Conservation (phyloP, 164 flowering plant genomes). For the Vitis rupestris region DNA sequence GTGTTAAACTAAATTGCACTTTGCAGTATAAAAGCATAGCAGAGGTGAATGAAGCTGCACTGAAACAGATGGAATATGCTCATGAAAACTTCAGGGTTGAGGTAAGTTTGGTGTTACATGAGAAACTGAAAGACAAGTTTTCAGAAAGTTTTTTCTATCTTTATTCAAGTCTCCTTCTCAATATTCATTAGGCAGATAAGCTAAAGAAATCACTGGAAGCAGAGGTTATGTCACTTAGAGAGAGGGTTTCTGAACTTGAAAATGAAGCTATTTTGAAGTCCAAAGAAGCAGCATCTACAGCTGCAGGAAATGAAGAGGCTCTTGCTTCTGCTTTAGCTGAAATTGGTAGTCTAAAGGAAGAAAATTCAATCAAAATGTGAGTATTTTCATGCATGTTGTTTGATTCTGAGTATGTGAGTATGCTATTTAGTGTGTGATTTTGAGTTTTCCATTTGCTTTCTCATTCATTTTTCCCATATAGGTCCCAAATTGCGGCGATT, state of each 20-base stretch:
- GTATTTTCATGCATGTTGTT: constrained; percentile 6
- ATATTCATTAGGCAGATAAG: constrained; percentile 54
- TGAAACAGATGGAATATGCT: constrained; percentile 79
- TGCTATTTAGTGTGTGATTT: neutral
- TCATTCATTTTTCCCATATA: constrained; percentile 21
- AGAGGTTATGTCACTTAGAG: constrained; percentile 59
- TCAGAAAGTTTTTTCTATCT: neutral
- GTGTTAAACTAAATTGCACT: neutral
- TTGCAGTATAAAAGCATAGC: constrained; percentile 88
- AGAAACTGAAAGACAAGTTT: neutral
- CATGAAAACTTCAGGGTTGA: constrained; percentile 69
- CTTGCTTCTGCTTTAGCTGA: constrained; percentile 58
- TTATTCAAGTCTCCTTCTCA: neutral
- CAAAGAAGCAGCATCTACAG: constrained; percentile 54
- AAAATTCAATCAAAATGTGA: constrained; percentile 48
- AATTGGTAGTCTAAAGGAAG: constrained; percentile 57
- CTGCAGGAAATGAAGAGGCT: constrained; percentile 66
- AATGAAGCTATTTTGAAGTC: constrained; percentile 41
- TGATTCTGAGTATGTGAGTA: no score
- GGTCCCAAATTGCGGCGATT: constrained; percentile 52
- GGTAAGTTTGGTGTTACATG: constrained; percentile 32
- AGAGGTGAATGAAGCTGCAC: constrained; percentile 78
- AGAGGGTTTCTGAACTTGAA: constrained; percentile 65
- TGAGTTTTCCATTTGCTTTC: neutral
- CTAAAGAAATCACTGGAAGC: constrained; percentile 63